Base-by-base conservation (phyloP, 768 basidiomycete species). In the Heimioporus sp. region DNA sequence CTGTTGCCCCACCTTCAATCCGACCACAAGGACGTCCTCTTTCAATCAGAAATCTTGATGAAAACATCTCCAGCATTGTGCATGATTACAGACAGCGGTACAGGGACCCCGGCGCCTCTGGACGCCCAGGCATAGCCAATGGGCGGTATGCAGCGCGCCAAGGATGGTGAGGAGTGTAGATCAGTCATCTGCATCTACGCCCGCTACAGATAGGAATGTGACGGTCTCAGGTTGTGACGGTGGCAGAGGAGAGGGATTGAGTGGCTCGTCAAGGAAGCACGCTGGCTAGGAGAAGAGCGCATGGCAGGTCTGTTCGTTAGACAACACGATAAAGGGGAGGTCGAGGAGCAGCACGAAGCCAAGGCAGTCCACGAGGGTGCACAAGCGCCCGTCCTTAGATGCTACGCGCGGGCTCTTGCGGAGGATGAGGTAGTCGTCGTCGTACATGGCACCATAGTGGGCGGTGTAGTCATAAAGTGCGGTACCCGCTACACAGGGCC, bases 401-500 rank as follows among this genome's bases (percentile, higher is more conserved):
- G 82, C 78, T 3, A 80, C 77, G 55, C 83, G 79, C 72, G 92
- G 79, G 52, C 79, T 84, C 60, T 94, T 76, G 10, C 85, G 75
- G 20, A 95, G 77, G 0, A 93, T 92, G 48, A 84, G 66, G 28
- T 80, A 78, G 63, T 96, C 95, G 62, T 87, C 90, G n/a, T 96
- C 94, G 16, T 87, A 76, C 37, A 93, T 80, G 0, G 90, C 87
- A 19, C 91, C 92, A 65, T 98, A 98, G 3, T 94, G 83, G 3
- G 94, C 92, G 0, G 92, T 89, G 63, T 88, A 97, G 70, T 98
- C 95, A 53, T 89, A 88, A 71, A 98, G 98, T 10, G 80, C 89
- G 9, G 86, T 85, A 0, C 81, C 81, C 0, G 76, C 71, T 1
- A 73, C 73, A 17, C 77, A 73, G 2, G 78, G 73, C 16, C 83